Percentiles rank a stretch among this genome's conserved stretches.
Evolutionary conservation across 257 asterid species (phyloP).

Genomic region (Lithospermum erythrorhizon): DNA sequence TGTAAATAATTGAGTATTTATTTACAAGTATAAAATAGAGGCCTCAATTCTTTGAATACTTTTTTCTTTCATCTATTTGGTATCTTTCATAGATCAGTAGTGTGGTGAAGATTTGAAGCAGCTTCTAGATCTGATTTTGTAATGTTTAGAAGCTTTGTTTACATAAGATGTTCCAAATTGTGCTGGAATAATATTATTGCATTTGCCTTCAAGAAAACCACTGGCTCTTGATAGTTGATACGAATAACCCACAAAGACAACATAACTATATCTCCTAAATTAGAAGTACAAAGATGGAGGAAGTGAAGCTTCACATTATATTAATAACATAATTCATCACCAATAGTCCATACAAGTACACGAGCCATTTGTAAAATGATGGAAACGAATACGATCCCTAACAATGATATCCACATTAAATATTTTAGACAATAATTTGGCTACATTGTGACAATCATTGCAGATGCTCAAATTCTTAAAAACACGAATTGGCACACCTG

Average conservation of each 20-base stretch:
- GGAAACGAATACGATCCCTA: slow-evolving; percentile 75
- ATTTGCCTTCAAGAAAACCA: too few relatives aligned
- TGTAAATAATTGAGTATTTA: neutral
- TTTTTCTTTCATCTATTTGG: too few relatives aligned
- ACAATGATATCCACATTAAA: slow-evolving; percentile 45
- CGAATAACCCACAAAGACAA: too few relatives aligned
- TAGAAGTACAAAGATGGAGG: too few relatives aligned
- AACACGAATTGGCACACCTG: slow-evolving; percentile 43
- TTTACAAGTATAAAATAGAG: neutral
- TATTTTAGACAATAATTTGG: slow-evolving; percentile 34
- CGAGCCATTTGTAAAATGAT: slow-evolving; percentile 43
- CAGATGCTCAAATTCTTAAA: slow-evolving; percentile 59
- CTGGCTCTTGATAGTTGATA: too few relatives aligned
- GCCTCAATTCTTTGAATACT: too few relatives aligned
- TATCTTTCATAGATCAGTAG: neutral
- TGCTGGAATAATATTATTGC: neutral
- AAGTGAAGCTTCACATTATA: neutral
- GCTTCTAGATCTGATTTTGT: neutral
- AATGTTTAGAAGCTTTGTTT: neutral
- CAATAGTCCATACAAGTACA: slow-evolving; percentile 73
- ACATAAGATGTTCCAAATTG: neutral
- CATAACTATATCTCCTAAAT: too few relatives aligned
- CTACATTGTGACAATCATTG: slow-evolving; percentile 52
- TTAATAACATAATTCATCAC: slow-evolving; percentile 16
- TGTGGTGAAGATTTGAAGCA: neutral